Evolutionary conservation across 2,329 filamentous ascomycete species (phyloP), one percentile per base, ranked within the genome.

Genomic region (Penicillium sp.): DNA sequence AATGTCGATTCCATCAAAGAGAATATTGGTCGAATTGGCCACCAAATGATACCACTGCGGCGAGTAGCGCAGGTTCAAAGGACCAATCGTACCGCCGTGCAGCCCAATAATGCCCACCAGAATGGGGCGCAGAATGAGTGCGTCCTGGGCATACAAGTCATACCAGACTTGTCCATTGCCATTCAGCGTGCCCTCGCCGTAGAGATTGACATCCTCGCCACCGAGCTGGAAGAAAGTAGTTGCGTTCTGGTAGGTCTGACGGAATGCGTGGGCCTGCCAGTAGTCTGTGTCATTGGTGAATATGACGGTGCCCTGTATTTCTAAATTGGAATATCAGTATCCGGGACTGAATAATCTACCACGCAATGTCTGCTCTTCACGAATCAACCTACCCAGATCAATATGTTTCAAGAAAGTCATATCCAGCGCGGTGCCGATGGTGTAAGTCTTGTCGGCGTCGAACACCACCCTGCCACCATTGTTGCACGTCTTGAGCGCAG

Each of bases 231-330:
- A 85, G 69, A 85, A 84, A 2, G 78, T 78, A 1, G 78, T 81
- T 4, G 77, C 75, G 47, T 84, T 84, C 53, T 86, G 83, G 64
- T 79, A 87, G 4, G 67, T 69, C 17, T 81, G 80, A 39, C 75
- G 74, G 70, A 85, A 86, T 28, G 74, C 71, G 53, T 84, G 74
- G 7, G 71, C 72, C 47, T 81, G 73, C 83, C 83, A 86, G 63
- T 86, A 86, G 49, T 79, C 74, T 2, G 80, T 81, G 56, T 87
- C 79, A 35, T 81, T 75, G 39, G 76, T 78, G 64, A 86, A 86
- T 40, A 76, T 68, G 14, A 85, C 72, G 15, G 73, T 74, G 15
- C 79, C 80, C 53, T 76, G 73, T 44, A 81, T 75, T 47, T 79
- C 77, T 77, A 41, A 15, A 39, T 21, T 16, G 14, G 17, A 13